Evolutionary conservation across 768 basidiomycete species (phyloP), one percentile per base, ranked within the genome.

Genomic region (Ramaria rubella): DNA sequence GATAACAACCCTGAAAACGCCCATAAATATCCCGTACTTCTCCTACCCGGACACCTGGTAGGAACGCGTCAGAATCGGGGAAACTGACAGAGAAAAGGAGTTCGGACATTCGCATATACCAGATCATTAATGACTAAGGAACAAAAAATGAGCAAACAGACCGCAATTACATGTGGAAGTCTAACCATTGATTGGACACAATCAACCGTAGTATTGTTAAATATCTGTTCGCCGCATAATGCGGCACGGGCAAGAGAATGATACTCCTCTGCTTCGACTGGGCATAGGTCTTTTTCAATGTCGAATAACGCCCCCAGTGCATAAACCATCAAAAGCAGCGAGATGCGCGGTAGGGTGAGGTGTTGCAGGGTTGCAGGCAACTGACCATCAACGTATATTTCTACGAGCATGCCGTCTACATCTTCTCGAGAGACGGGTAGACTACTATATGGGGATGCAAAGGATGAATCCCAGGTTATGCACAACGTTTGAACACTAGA

Each of bases 151-250:
- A 17, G 23, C 29, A 26, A 27, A 30, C 8, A 54, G 8, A 17
- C 5, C 14, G 8, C 17, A n/a, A 4, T 46, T 55, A 9, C 29
- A 44, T 5, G 17, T 29, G 46, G 26, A 31, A 5, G 19, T 5
- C 55, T 29, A 33, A 56, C 55, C 55, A 56, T 56, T 21, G 55
- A 45, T 49, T 56, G 55, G 17, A 56, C 55, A 49, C 55, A 56
- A 34, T 56, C 55, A 56, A 56, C 21, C n/a, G 55, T 36, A 2
- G 55, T 56, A 24, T 40, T 56, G 43, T 56, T 56, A 33, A 56
- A 56, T 17, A 56, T 56, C 31, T 56, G 44, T 27, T 56, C 55
- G 17, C 55, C 55, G 26, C 44, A 56, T n/a, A 56, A 26, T 26
- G 55, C 55, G 4, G 55, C 55, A 12, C 55, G 44, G 4, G 55